These are phyloP conservation scores for Eimeria necatrix DNA, from an alignment of 169 alveolate genomes.

Conservation along the genomic window DNA sequence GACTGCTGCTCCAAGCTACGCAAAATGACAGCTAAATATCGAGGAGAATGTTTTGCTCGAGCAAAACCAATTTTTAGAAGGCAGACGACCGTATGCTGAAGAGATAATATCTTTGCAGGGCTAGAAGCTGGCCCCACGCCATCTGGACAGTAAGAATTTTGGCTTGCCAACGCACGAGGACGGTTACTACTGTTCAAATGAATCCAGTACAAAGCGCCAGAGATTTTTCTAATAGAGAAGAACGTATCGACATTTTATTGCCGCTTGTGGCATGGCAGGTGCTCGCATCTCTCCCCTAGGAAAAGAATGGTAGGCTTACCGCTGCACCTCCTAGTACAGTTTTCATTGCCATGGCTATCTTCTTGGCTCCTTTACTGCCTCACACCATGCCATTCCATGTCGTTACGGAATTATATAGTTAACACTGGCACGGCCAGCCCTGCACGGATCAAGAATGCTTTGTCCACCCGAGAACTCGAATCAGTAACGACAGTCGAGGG, in stretches of 20 bases:
- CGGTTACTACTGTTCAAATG: background rate
- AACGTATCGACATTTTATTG: background rate
- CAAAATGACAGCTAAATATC: no score
- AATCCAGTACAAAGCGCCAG: background rate
- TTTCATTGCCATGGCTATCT: background rate
- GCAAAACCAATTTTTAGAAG: no score
- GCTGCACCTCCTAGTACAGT: background rate
- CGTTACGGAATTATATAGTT: background rate
- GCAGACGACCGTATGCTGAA: no score
- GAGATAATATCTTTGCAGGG: no score
- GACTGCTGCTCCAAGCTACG: no score
- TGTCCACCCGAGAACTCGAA: slow-evolving; percentile 34
- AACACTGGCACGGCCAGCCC: slow-evolving; percentile 53
- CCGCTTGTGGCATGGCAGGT: background rate
- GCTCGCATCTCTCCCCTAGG: background rate
- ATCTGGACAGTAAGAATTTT: no score
- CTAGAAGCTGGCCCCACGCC: no score
- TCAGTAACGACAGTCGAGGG: background rate
- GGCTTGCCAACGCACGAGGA: no score
- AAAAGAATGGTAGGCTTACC: background rate
- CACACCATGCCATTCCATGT: slow-evolving; percentile 33
- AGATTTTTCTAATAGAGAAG: background rate
- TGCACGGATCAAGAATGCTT: slow-evolving; percentile 26
- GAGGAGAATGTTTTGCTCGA: no score
- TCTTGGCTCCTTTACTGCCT: background rate